Evolutionary conservation across 139 green algal species (phyloP).

Genomic region (Spirogloea muscicola): DNA sequence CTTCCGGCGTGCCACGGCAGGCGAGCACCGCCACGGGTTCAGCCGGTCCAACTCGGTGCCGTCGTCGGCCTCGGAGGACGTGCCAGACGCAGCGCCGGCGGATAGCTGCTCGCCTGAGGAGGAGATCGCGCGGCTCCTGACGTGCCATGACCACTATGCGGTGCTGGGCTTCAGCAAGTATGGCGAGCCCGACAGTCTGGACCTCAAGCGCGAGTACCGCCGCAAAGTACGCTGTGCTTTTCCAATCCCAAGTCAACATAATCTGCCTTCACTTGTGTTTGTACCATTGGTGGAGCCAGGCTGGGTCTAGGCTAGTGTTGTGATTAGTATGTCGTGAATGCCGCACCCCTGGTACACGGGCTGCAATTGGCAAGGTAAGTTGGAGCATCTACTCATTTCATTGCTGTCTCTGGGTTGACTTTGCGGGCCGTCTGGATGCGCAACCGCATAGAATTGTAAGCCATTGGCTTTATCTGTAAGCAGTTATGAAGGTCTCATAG

Average conservation of each 20-base stretch:
- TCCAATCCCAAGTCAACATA: not conserved
- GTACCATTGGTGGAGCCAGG: not conserved
- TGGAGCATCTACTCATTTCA: not conserved
- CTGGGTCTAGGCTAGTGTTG: not conserved
- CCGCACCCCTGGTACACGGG: not conserved
- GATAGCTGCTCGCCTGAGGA: not conserved
- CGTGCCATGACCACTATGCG: slow-evolving; percentile 3
- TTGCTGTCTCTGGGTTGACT: not conserved
- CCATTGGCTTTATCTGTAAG: too few species aligned
- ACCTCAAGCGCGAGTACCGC: not conserved
- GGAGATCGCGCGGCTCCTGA: not conserved
- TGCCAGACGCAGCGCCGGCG: too few species aligned
- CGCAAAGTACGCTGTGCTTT: slow-evolving; percentile 5
- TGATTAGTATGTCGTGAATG: not conserved
- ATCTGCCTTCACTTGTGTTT: not conserved
- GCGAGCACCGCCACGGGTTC: too few species aligned
- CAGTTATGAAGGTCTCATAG: too few species aligned
- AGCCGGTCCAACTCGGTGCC: too few species aligned
- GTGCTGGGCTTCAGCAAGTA: slow-evolving; percentile 2
- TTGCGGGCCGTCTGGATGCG: not conserved
- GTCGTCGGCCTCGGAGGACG: too few species aligned
- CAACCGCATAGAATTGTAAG: too few species aligned
- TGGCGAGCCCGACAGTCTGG: not conserved
- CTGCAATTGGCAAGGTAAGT: not conserved
- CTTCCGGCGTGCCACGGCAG: too few species aligned